These are phyloP conservation scores for Waltergamsia citrina DNA, from an alignment of 2,329 filamentous ascomycete genomes.

Conservation along the genomic window DNA sequence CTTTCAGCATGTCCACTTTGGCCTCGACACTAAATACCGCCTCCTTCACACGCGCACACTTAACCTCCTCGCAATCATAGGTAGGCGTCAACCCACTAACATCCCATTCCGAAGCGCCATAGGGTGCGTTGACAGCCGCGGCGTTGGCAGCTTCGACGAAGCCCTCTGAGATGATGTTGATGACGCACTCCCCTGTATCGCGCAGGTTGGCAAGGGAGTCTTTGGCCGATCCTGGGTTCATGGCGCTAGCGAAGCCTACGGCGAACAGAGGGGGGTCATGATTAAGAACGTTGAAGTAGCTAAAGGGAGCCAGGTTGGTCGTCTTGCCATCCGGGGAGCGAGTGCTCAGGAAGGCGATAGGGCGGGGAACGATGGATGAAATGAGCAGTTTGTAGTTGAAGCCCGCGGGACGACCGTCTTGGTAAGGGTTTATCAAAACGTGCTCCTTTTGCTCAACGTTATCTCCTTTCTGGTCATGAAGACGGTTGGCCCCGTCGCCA, in stretches of 20 bases:
- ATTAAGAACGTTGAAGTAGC: slow-evolving; percentile 74
- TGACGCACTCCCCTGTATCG: slow-evolving; percentile 64
- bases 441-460: slow-evolving; percentile 37
- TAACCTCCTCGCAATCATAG: slow-evolving; percentile 53
- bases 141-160: slow-evolving; percentile 83
- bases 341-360: slow-evolving; percentile 59
- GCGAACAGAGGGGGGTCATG: slow-evolving; percentile 83
- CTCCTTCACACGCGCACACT: slow-evolving; percentile 67
- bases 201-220: slow-evolving; percentile 69
- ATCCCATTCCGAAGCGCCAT: slow-evolving; percentile 70
- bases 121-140: slow-evolving; percentile 69
- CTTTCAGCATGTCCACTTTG: slow-evolving; percentile 62
- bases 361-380: slow-evolving; percentile 71
- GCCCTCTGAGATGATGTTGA: slow-evolving; percentile 82
- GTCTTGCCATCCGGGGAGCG: slow-evolving; percentile 46
- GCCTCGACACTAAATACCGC: slow-evolving; percentile 77
- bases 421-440: slow-evolving; percentile 74
- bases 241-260: slow-evolving; percentile 37
- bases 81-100: slow-evolving; percentile 67
- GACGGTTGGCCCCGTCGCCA: slow-evolving; percentile 55
- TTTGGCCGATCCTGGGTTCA: slow-evolving; percentile 46
- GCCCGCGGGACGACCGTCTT: slow-evolving; percentile 51
- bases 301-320: slow-evolving; percentile 77
- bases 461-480: slow-evolving; percentile 15
- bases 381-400: slow-evolving; percentile 93